Conservation (phyloP, 768 basidiomycete genomes). For the Cubamyces sp. region DNA sequence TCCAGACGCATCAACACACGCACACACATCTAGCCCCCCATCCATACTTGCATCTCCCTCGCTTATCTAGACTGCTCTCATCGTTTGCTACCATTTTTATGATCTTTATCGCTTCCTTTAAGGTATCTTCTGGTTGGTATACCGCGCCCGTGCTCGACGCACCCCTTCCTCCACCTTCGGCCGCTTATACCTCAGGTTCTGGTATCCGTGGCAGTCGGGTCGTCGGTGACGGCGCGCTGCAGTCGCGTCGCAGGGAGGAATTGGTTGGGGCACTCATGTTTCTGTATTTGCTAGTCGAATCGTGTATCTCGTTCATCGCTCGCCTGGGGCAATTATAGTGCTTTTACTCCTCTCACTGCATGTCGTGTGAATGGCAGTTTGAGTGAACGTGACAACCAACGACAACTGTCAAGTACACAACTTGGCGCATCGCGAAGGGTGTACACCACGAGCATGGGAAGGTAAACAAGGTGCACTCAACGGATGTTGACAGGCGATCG, state of each 20-base stretch:
- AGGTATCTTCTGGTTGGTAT: constrained; percentile 2
- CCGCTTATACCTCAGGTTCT: not conserved
- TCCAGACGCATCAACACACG: constrained; percentile 3
- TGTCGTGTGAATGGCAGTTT: no score
- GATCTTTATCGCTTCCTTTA: not conserved
- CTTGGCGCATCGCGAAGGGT: no score
- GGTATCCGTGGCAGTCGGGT: constrained; percentile 15
- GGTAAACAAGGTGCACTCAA: no score
- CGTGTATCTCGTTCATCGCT: constrained; percentile 5
- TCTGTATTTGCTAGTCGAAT: constrained; percentile 19
- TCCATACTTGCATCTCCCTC: not conserved
- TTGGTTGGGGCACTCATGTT: not conserved
- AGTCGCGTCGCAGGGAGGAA: constrained; percentile 17
- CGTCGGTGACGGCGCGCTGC: constrained; percentile 17
- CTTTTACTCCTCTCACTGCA: no score
- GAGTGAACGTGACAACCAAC: no score
- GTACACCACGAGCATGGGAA: no score
- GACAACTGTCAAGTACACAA: no score
- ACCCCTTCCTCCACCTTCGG: constrained; percentile 15
- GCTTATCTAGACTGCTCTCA: constrained; percentile 10
- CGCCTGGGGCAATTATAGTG: constrained; percentile 7
- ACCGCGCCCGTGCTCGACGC: constrained; percentile 23
- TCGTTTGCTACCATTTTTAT: constrained; percentile 1
- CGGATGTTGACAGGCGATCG: no score
- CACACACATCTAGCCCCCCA: not conserved